Evolutionary conservation across 441 rosid species (phyloP).

Genomic region (Breynia disticha): DNA sequence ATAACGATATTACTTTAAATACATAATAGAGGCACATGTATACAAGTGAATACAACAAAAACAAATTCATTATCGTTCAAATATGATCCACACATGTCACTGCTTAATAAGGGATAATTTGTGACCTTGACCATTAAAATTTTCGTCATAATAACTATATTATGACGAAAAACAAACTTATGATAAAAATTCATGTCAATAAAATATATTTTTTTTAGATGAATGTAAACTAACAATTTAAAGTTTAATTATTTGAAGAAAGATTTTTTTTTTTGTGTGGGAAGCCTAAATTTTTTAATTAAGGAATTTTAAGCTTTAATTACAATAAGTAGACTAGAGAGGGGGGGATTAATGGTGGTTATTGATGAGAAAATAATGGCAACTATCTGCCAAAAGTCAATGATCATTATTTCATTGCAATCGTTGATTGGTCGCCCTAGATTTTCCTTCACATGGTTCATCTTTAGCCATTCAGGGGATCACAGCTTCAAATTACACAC

Average conservation of each 20-base stretch:
- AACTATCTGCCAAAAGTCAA: constrained; percentile 9
- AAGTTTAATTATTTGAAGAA: neutral
- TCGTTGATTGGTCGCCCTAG: constrained; percentile 18
- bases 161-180: too few relatives aligned
- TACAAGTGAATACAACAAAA: neutral
- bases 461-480: constrained; percentile 9
- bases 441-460: constrained; percentile 26
- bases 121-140: too few relatives aligned
- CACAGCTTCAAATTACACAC: neutral
- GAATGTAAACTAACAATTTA: too few relatives aligned
- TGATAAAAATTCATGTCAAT: too few relatives aligned
- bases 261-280: too few relatives aligned
- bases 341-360: neutral
- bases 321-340: neutral
- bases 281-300: too few relatives aligned
- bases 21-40: neutral
- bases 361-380: constrained; percentile 14
- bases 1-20: neutral
- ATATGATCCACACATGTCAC: constrained; percentile 11
- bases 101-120: too few relatives aligned
- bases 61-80: constrained; percentile 3
- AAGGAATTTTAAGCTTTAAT: too few relatives aligned
- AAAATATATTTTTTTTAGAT: too few relatives aligned
- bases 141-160: too few relatives aligned
- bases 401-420: constrained; percentile 13